Conservation (phyloP, 202 grass and related monocot species). For the Brachypodium distachyon region DNA sequence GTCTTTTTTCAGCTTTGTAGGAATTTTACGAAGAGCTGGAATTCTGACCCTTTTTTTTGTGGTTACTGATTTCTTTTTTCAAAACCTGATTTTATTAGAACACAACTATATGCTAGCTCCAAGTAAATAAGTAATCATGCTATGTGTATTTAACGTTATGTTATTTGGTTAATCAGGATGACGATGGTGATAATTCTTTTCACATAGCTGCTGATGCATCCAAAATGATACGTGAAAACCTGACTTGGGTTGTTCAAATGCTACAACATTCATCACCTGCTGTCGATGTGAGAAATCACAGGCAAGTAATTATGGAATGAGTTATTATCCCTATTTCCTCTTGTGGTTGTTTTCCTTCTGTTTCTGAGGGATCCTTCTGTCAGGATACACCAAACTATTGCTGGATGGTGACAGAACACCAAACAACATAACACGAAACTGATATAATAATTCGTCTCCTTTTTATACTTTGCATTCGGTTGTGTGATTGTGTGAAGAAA, state of each 20-base stretch:
- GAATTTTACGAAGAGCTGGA: neutral
- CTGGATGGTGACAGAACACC: conserved; percentile 8
- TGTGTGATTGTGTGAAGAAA: neutral
- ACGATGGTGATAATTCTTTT: conserved; percentile 97
- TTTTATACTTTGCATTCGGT: neutral
- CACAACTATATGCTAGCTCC: neutral
- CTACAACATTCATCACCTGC: conserved; percentile 61
- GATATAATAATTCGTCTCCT: too few species aligned
- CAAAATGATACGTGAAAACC: conserved; percentile 98
- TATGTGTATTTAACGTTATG: conserved; percentile 20
- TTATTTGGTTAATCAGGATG: conserved; percentile 70
- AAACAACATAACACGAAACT: neutral
- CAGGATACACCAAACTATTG: neutral
- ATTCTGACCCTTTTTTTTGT: neutral
- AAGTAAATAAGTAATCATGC: too few species aligned
- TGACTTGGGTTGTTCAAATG: conserved; percentile 91
- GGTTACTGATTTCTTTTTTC: neutral
- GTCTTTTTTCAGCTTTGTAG: neutral
- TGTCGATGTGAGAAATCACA: conserved; percentile 94
- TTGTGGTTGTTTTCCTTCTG: neutral
- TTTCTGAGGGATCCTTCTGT: conserved; percentile 13
- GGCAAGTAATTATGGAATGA: conserved; percentile 36
- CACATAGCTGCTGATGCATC: conserved; percentile 97
- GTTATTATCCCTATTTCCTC: neutral
- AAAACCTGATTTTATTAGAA: neutral